Evolutionary conservation across 1,139 yeast species (phyloP), one percentile per base, ranked within the genome.

Genomic region (Kurtzmaniella quercitrusa): DNA sequence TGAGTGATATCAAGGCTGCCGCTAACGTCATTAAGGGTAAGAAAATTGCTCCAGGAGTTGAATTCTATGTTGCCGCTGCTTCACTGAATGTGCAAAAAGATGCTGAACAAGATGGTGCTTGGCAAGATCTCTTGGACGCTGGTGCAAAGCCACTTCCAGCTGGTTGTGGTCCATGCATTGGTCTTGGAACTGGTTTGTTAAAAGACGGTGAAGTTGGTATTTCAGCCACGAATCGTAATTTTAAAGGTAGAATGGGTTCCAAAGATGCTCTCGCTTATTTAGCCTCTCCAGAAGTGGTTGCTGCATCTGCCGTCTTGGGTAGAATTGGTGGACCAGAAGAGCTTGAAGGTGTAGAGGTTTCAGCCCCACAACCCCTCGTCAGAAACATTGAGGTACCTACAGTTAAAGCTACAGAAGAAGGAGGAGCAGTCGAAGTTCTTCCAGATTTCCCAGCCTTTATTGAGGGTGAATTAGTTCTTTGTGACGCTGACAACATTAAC

Each of bases 91-190:
- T 94, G 34, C 97, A 93, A 70, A 77, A 79, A 51, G 97, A 90
- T 55, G 98, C 98, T 40, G 96, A 87, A 68, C 77, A 80, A 38
- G 71, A 68, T 42, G 98, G 98, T 48, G 94, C 95, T 11, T 94
- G 99, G 98, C 78, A 90, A 57, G 81, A 81, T 29, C 76, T 94
- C 44, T 58, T 93, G 38, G 93, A 85, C 45, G 95, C 98, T 12
- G 99, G 99, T 42, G 96, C 97, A 46, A 87, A 72, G 56, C 91
- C 97, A 33, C 78, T 93, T 55, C 98, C 98, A 15, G 96, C 98
- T 16, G 99, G 99, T 19, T 93, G 99, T 70, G 99, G 99, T 41
- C 99, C 99, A 34, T 93, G 99, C 71, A 93, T 93, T 59, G 99
- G 99, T 38, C 76, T 93, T 46, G 99, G 99, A 48, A 77, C 94